These are phyloP conservation scores for Solanum stenotomum DNA, from an alignment of 257 asterid species.

Conservation along the genomic window DNA sequence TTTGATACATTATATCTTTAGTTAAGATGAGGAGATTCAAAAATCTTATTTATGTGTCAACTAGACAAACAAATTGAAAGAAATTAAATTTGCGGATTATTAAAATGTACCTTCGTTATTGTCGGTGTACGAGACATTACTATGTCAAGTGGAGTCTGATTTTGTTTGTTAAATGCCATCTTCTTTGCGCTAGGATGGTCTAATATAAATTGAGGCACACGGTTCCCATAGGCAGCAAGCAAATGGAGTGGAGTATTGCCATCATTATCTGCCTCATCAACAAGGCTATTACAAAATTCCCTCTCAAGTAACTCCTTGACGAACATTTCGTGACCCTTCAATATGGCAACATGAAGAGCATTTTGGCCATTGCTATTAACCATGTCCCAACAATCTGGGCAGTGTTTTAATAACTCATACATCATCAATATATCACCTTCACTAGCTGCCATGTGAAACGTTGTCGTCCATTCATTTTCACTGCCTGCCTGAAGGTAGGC, in stretches of 20 bases:
- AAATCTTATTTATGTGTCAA: no score
- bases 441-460: not conserved
- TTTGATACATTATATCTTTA: no score
- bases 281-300: not conserved
- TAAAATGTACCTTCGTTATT: not conserved
- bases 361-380: not conserved
- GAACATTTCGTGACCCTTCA: no score
- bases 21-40: no score
- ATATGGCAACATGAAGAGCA: not conserved
- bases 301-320: rapidly evolving
- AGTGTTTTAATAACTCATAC: not conserved
- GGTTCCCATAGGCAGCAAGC: not conserved
- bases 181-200: not conserved
- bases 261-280: not conserved
- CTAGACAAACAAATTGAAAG: no score
- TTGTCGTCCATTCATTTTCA: not conserved
- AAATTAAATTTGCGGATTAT: no score
- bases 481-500: not conserved
- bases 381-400: not conserved
- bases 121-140: not conserved
- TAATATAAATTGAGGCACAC: rapidly evolving
- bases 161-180: not conserved
- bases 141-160: not conserved
- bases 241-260: not conserved
- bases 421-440: not conserved